A percentile compares a stretch with the other conserved stretches of the same genome.
phyloP scores from a whole-genome alignment of 225 moss, liverwort and hornwort genomes.

The Asterella californica region DNA sequence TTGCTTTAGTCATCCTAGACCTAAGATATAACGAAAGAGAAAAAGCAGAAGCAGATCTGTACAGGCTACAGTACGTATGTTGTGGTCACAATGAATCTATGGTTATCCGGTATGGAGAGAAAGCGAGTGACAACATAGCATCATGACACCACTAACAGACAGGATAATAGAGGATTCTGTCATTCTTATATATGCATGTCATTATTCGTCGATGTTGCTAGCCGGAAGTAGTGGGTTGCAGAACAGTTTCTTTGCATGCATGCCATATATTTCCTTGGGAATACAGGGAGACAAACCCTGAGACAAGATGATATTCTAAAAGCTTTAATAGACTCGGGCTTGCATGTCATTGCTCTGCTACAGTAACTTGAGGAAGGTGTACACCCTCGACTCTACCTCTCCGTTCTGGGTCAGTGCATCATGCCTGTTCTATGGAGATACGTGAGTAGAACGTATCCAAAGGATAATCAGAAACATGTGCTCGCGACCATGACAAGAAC shows the following conservation, averaged over 20 bases:
- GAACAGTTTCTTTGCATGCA: neutral
- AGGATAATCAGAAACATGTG: neutral
- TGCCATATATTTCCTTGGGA: neutral
- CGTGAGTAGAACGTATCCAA: neutral
- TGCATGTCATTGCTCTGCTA: neutral
- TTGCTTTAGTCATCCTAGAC: neutral
- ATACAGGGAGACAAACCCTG: neutral
- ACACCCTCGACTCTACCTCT: neutral
- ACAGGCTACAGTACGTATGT: neutral
- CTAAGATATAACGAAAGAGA: neutral
- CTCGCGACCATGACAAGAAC: neutral
- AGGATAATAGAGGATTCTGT: neutral
- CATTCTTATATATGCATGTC: neutral
- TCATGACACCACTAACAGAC: neutral
- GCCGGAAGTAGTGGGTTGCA: neutral
- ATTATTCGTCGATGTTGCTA: neutral
- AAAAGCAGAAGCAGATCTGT: neutral
- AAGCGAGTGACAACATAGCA: neutral
- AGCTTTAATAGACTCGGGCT: constrained; percentile 5
- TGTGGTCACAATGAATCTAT: neutral
- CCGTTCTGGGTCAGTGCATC: neutral
- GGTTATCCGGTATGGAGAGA: neutral
- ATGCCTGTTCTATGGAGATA: neutral
- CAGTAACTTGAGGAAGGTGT: neutral
- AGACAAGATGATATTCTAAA: neutral